Conservation (phyloP, 805 yeast genomes). For the Schwanniomyces sp. region DNA sequence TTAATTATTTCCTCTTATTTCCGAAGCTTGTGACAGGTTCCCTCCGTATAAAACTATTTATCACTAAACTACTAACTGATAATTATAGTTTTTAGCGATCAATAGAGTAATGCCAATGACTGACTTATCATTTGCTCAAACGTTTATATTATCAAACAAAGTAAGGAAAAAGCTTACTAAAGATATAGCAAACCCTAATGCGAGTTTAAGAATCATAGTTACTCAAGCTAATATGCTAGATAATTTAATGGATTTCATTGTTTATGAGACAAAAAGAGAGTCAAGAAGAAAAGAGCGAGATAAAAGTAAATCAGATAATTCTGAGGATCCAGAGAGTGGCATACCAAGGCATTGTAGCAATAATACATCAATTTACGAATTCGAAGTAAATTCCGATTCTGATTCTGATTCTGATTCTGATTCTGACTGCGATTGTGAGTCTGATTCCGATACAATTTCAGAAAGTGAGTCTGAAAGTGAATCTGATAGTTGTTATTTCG, state of each 20-base stretch:
- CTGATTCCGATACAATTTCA: conserved; percentile 11
- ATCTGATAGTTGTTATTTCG: conserved; percentile 4
- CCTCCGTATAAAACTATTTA: no score
- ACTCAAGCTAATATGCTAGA: conserved; percentile 74
- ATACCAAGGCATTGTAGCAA: neutral
- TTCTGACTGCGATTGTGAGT: conserved; percentile 19
- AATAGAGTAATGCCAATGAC: conserved; percentile 5
- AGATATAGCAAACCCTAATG: conserved; percentile 59
- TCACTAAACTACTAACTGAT: no score
- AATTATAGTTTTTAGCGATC: no score
- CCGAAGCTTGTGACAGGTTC: no score
- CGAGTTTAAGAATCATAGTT: conserved; percentile 57
- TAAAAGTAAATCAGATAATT: conserved; percentile 10
- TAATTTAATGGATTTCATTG: conserved; percentile 54
- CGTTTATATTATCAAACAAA: conserved; percentile 61
- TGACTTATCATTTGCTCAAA: conserved; percentile 41
- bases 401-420: conserved; percentile 25
- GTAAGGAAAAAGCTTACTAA: conserved; percentile 63
- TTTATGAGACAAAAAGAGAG: conserved; percentile 28
- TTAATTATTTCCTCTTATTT: no score
- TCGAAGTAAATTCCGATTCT: conserved; percentile 33
- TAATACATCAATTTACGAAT: conserved; percentile 22
- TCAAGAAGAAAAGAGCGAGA: conserved; percentile 9
- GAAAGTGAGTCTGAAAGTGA: conserved; percentile 20
- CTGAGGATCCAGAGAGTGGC: conserved; percentile 9